Evolutionary conservation across 2,329 filamentous ascomycete genomes (phyloP), one percentile per base, ranked within the genome.

Genomic region (Neophaeococcomyces aloes): DNA sequence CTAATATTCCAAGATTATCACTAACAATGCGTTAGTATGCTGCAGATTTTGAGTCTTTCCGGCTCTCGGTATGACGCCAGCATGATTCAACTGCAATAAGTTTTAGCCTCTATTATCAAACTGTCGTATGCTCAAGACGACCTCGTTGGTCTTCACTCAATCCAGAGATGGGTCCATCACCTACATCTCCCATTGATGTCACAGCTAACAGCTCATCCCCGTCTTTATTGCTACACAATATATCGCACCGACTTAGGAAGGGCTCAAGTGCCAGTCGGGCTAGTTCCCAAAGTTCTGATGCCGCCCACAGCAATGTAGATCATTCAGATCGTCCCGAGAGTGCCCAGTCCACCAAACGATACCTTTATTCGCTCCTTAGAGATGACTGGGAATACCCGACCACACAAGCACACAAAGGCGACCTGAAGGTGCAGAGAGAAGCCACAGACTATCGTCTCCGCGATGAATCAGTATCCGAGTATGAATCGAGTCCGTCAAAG

Each of bases 361-460:
- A 50, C 38, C 41, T 56, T 10, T 19, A 48, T 15, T 47, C 49
- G 2, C 37, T 51, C 15, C 36, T 56, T 10, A 25, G 47, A 44
- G 47, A 53, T 40, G 54, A 56, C 35, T 56, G 54, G 54, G 48
- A 55, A 19, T 56, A 49, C 38, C 44, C 52, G 19, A 31, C 44
- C 7, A 44, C 51, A 29, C 21, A 42, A 32, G 7, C 30, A 23
- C 19, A 35, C 29, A 25, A 33, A 31, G 15, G 33, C 13, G 17
- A 44, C 25, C 18, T 19, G 17, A 17, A 5, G 36, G 42, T 33
- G 13, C 34, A 45, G n/a, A 46, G 52, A 14, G 50, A 50, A 27
- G 52, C 53, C 3, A 23, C 48, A n/a, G 43, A 30, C 2, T 56
- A 50, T 37, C 48, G 47, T 13, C 23, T 49, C 31, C 45, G 53